Evolutionary conservation across 768 basidiomycete species (phyloP), one percentile per base, ranked within the genome.

Genomic region (Wakefieldia striispora): DNA sequence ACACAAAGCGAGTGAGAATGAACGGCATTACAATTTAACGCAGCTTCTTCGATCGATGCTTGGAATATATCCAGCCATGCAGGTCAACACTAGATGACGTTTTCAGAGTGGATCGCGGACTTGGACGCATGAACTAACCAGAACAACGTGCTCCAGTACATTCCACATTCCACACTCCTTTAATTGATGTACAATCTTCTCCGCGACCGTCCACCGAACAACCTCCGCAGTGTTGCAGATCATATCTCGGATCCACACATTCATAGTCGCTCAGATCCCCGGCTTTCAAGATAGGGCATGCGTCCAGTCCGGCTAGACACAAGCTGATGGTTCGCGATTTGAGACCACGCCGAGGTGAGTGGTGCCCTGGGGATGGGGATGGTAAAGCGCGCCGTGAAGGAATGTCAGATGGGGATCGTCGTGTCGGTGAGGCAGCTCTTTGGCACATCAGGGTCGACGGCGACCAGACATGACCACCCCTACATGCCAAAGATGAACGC

Each of bases 161-260:
- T n/a, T 78, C 80, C 59, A 89, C 85, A 61, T 82, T 82, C 77
- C 81, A 80, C 17, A 77, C 82, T 40, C 82, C 80, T 39, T 69
- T 53, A 56, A 91, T 88, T 39, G 75, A 68, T 16, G 82, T 82
- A 67, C 88, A 92, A 65, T 92, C 85, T 64, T 81, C 70, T 21
- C 89, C 89, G 37, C 70, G 61, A 17, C 81, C 81, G n/a, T 77
- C 66, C 16, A 79, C 75, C 2, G 79, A 67, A 62, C 89, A 91
- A 24, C 90, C 89, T 54, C 88, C 89, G 67, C 89, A 91, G 13
- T 83, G 82, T 51, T 81, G 74, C 40, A 91, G 75, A 51, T 90
- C 86, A 38, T 70, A 70, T 16, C 67, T 56, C 26, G 76, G 76
- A 67, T 91, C 85, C 44, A 91, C 59, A 61, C 83, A 86, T 60